Evolutionary conservation across 768 basidiomycete genomes (phyloP).

Genomic region (Hericium erinaceus): DNA sequence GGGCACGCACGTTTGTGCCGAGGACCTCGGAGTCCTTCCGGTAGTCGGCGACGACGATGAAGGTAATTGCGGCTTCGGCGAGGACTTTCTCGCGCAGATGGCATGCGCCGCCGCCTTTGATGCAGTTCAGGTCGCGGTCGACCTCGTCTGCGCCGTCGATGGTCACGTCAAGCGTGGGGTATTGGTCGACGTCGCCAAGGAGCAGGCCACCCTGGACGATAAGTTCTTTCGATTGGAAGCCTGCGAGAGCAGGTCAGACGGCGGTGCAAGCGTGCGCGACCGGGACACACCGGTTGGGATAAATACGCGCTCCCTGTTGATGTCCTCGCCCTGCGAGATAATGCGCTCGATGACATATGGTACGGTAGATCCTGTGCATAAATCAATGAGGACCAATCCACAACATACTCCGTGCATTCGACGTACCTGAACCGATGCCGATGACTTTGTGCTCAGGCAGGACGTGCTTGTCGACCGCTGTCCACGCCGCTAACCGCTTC

Average conservation of each 20-base stretch:
- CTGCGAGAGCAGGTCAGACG: constrained; percentile 21
- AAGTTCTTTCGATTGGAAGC: constrained; percentile 94
- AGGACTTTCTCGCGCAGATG: constrained; percentile 96
- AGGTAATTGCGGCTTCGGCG: constrained; percentile 89
- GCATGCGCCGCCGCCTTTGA: constrained; percentile 96
- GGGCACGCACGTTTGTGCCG: constrained; percentile 64
- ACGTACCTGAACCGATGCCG: constrained; percentile 86
- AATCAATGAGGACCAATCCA: no score
- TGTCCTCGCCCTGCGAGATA: constrained; percentile 64
- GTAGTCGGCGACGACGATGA: constrained; percentile 90
- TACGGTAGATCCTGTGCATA: constrained; percentile 82
- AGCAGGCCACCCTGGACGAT: constrained; percentile 72
- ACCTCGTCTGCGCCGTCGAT: constrained; percentile 98
- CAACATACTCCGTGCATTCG: no score
- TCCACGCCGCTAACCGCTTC: constrained; percentile 87
- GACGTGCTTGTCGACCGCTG: constrained; percentile 88
- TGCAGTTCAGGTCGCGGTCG: constrained; percentile 77
- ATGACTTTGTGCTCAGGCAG: constrained; percentile 76
- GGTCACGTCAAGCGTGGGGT: constrained; percentile 87
- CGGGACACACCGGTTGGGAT: constrained; percentile 66
- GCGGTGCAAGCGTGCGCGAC: neutral
- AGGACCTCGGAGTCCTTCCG: constrained; percentile 83
- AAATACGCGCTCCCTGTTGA: constrained; percentile 78
- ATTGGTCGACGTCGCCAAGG: constrained; percentile 86
- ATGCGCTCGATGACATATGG: constrained; percentile 96